Evolutionary conservation across 2,329 filamentous ascomycete species (phyloP).

Genomic region (Trichoderma oligosporum): DNA sequence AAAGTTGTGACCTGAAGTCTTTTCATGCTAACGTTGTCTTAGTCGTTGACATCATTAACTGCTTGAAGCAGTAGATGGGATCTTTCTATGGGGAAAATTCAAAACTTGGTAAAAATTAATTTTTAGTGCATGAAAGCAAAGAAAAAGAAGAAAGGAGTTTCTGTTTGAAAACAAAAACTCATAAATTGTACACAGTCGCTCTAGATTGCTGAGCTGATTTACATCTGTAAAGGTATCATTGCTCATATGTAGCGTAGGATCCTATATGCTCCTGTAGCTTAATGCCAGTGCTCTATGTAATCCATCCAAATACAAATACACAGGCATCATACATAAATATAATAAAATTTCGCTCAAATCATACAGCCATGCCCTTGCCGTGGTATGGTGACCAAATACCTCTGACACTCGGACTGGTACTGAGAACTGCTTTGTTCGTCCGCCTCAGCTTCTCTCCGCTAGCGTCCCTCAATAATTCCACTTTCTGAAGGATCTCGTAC

Average conservation of each 20-base stretch:
- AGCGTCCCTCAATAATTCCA: conserved; percentile 65
- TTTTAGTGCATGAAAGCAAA: not conserved
- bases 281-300: conserved; percentile 26
- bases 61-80: conserved; percentile 42
- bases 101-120: not conserved
- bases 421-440: conserved; percentile 60
- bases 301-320: conserved; percentile 30
- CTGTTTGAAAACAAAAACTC: not conserved
- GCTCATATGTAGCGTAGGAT: conserved; percentile 7
- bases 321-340: conserved; percentile 22
- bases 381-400: conserved; percentile 70
- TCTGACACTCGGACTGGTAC: conserved; percentile 63
- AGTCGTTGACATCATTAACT: conserved; percentile 61
- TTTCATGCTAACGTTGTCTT: not conserved
- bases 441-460: conserved; percentile 70
- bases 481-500: conserved; percentile 77
- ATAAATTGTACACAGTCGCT: not conserved
- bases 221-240: not conserved
- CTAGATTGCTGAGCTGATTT: not conserved
- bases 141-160: not conserved
- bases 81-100: not conserved
- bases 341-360: conserved; percentile 24
- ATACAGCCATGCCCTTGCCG: conserved; percentile 54
- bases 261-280: conserved; percentile 27
- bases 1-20: not conserved